phyloP scores from a whole-genome alignment of 352 stramenopile genomes.

The Phytophthora citricola region DNA sequence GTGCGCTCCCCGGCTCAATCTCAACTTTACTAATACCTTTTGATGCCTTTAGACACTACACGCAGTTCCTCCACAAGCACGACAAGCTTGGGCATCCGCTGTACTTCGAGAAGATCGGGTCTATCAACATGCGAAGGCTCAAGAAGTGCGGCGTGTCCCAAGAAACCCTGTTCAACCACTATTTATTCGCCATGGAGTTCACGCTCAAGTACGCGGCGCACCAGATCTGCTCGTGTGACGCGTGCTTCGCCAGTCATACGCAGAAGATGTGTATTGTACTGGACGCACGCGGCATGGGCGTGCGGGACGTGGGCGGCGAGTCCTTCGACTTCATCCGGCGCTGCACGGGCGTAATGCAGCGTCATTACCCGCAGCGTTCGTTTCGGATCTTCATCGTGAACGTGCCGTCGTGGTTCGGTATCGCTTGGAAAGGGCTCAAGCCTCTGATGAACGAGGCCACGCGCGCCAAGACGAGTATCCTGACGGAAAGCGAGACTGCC shows the following conservation, averaged over 20 bases:
- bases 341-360: constrained; percentile 83
- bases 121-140: constrained; percentile 84
- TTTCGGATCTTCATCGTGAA: constrained; percentile 94
- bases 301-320: constrained; percentile 82
- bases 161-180: constrained; percentile 84
- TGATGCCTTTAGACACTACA: constrained; percentile 61
- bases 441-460: constrained; percentile 89
- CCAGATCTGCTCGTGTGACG: constrained; percentile 57
- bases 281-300: constrained; percentile 74
- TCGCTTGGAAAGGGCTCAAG: constrained; percentile 93
- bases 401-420: constrained; percentile 91
- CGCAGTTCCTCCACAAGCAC: constrained; percentile 80
- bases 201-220: constrained; percentile 78
- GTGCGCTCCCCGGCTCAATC: constrained; percentile 24
- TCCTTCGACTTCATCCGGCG: constrained; percentile 82
- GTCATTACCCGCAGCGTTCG: constrained; percentile 89
- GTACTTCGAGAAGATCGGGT: constrained; percentile 85
- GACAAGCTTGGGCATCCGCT: constrained; percentile 82
- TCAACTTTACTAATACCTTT: not conserved
- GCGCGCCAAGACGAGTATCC: constrained; percentile 87
- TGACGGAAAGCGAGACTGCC: constrained; percentile 70
- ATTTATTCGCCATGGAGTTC: constrained; percentile 88
- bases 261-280: constrained; percentile 81
- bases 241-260: constrained; percentile 66
- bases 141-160: constrained; percentile 68